A percentile compares a stretch with the other conserved stretches of the same genome.
These are phyloP conservation scores for Davidsoniella australis DNA, from an alignment of 2,329 filamentous ascomycete genomes.

Conservation along the genomic window DNA sequence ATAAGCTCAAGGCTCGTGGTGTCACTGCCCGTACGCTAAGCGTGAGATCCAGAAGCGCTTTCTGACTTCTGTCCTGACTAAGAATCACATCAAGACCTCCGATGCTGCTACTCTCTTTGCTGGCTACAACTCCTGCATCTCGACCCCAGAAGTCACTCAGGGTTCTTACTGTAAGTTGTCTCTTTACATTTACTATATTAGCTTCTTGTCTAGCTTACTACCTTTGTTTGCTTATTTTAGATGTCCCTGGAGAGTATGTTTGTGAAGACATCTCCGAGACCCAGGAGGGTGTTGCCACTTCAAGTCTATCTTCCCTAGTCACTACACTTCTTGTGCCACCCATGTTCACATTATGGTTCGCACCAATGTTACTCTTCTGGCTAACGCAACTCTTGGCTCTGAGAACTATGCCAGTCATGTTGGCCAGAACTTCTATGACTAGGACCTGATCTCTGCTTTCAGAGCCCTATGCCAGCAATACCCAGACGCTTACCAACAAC, in stretches of 20 bases:
- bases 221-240: constrained; percentile 4
- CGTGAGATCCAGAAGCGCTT: constrained; percentile 17
- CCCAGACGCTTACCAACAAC: constrained; percentile 29
- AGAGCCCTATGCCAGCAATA: constrained; percentile 30
- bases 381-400: constrained; percentile 32
- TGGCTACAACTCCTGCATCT: constrained; percentile 27
- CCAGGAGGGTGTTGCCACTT: constrained; percentile 25
- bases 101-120: constrained; percentile 20
- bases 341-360: constrained; percentile 26
- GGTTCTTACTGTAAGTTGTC: constrained; percentile 26
- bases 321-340: constrained; percentile 24
- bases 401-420: constrained; percentile 36
- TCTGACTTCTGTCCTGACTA: constrained; percentile 19
- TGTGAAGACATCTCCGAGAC: constrained; percentile 25
- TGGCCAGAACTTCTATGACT: constrained; percentile 47
- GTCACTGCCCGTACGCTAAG: constrained; percentile 24
- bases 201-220: background rate
- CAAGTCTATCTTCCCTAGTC: constrained; percentile 26
- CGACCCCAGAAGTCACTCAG: constrained; percentile 33
- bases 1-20: constrained; percentile 29
- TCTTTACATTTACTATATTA: background rate
- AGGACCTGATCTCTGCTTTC: constrained; percentile 33
- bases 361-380: constrained; percentile 20
- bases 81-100: constrained; percentile 21
- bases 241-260: constrained; percentile 23